Percentiles rank a stretch among this genome's conserved stretches.
These are phyloP conservation scores for Sclerotinia borealis DNA, from an alignment of 2,329 filamentous ascomycete genomes.

Conservation along the genomic window DNA sequence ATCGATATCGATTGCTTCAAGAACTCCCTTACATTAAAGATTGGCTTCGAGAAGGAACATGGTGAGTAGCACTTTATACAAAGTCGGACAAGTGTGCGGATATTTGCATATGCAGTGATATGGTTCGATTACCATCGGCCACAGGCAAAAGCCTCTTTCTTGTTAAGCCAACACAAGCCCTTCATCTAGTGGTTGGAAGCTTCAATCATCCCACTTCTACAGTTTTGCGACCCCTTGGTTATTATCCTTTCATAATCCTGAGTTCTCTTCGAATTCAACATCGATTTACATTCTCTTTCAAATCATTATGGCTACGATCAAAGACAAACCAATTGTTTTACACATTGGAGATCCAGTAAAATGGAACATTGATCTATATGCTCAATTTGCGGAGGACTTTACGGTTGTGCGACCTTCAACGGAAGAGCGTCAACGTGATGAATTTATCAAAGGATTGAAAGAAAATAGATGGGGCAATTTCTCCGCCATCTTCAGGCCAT, in stretches of 20 bases:
- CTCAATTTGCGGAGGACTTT: conserved; percentile 37
- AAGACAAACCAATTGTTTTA: conserved; percentile 27
- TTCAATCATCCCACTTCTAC: neutral
- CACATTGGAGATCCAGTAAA: conserved; percentile 33
- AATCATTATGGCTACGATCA: neutral
- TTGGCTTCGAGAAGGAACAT: neutral
- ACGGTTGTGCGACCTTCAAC: conserved; percentile 44
- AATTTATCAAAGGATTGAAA: conserved; percentile 44
- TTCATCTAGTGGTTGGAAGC: neutral
- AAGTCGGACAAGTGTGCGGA: neutral
- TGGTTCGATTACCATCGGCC: neutral
- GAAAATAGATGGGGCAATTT: conserved; percentile 52
- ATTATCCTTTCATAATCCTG: neutral
- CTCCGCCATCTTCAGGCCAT: conserved; percentile 46
- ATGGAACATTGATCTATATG: conserved; percentile 29
- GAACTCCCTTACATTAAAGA: neutral
- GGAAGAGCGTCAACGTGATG: conserved; percentile 45
- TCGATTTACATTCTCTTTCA: neutral
- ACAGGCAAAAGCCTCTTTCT: neutral
- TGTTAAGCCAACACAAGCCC: too few relatives aligned
- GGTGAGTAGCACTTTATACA: neutral
- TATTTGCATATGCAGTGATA: conserved; percentile 4
- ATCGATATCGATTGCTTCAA: neutral
- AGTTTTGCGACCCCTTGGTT: neutral
- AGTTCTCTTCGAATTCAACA: neutral